Conservation (phyloP, 257 asterid species). For the Eustoma russellianum region DNA sequence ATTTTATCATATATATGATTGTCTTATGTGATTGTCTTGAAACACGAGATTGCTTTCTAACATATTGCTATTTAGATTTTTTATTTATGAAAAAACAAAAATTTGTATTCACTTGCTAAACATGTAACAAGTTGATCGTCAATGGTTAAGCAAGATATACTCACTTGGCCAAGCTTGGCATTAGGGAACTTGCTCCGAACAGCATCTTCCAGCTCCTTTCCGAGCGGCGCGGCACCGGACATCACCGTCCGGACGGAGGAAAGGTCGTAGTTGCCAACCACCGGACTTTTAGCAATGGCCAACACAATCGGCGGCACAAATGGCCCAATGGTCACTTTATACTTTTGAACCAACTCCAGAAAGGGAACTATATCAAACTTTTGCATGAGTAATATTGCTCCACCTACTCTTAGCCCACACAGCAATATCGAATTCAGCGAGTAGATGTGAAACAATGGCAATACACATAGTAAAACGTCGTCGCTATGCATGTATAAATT, state of each 20-base stretch:
- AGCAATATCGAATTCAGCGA: constrained; percentile 72
- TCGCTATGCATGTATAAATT: constrained; percentile 66
- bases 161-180: constrained; percentile 86
- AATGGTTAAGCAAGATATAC: background rate
- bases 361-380: constrained; percentile 63
- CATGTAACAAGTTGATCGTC: too few relatives aligned
- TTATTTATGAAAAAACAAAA: too few relatives aligned
- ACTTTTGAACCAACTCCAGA: constrained; percentile 60
- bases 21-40: too few relatives aligned
- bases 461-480: constrained; percentile 69
- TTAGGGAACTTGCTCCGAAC: constrained; percentile 63
- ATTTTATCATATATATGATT: too few relatives aligned
- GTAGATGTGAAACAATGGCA: constrained; percentile 79
- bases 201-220: constrained; percentile 90
- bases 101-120: too few relatives aligned
- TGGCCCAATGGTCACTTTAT: constrained; percentile 74
- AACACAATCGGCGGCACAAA: constrained; percentile 88
- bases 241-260: constrained; percentile 69
- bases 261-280: constrained; percentile 71
- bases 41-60: too few relatives aligned
- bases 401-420: constrained; percentile 85
- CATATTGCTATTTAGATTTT: too few relatives aligned
- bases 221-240: constrained; percentile 99
- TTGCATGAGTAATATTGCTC: constrained; percentile 71
- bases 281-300: constrained; percentile 66